Percentiles rank a stretch among this genome's conserved stretches.
These are phyloP conservation scores for Teratosphaeriaceae sp. DNA, from an alignment of 2,329 filamentous ascomycete species.

Conservation along the genomic window DNA sequence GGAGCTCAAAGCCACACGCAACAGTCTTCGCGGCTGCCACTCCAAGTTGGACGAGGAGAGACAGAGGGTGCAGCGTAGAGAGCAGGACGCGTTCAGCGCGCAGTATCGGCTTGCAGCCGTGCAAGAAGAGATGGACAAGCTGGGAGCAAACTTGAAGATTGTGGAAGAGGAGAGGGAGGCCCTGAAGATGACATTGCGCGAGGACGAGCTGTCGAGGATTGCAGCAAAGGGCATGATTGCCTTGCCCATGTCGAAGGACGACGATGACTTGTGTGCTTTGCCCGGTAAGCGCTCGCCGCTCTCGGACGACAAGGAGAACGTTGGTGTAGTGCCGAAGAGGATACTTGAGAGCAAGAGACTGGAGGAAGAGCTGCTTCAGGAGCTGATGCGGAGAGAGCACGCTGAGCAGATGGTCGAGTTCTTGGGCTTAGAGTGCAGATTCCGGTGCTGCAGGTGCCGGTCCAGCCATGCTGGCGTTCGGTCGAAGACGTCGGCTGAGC, in stretches of 20 bases:
- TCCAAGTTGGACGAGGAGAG: slow-evolving; percentile 58
- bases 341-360: slow-evolving; percentile 42
- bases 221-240: slow-evolving; percentile 66
- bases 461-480: slow-evolving; percentile 31
- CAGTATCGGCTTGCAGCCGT: slow-evolving; percentile 59
- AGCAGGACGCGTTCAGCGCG: slow-evolving; percentile 63
- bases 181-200: slow-evolving; percentile 63
- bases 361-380: slow-evolving; percentile 45
- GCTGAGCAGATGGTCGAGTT: slow-evolving; percentile 70
- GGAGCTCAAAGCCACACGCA: slow-evolving; percentile 58
- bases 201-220: slow-evolving; percentile 66
- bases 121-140: slow-evolving; percentile 60
- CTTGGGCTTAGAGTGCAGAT: slow-evolving; percentile 65
- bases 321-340: slow-evolving; percentile 35
- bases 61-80: slow-evolving; percentile 52
- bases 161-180: slow-evolving; percentile 70
- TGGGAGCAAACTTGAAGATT: slow-evolving; percentile 34
- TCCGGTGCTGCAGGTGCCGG: slow-evolving; percentile 59
- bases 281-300: slow-evolving; percentile 46
- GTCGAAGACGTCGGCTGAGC: slow-evolving; percentile 26
- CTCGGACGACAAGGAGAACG: slow-evolving; percentile 42
- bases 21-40: slow-evolving; percentile 49
- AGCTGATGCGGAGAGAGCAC: slow-evolving; percentile 56
- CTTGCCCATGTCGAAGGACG: slow-evolving; percentile 47
- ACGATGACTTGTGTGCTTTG: slow-evolving; percentile 57